Evolutionary conservation across 768 basidiomycete genomes (phyloP).

Genomic region (Sporobolomyces roseus): DNA sequence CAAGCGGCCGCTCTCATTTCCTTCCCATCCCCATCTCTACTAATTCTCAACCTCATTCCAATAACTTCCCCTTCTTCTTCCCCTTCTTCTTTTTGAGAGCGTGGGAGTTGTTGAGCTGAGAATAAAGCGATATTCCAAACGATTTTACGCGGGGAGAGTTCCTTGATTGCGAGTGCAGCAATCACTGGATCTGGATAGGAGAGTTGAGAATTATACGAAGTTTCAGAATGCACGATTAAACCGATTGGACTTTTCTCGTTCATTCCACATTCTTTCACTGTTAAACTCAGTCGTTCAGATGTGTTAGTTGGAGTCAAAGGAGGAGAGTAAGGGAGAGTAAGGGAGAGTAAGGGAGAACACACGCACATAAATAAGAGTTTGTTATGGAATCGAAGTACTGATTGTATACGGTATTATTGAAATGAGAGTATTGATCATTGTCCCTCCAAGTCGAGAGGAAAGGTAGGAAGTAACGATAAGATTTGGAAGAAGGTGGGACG

Average conservation of each 20-base stretch:
- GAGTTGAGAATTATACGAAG: slow-evolving; percentile 2
- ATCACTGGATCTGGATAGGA: slow-evolving; percentile 21
- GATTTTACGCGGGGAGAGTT: background rate
- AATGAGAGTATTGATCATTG: slow-evolving; percentile 28
- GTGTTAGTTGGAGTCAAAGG: too few species aligned
- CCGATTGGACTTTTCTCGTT: slow-evolving; percentile 16
- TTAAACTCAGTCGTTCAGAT: background rate
- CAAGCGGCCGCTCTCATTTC: slow-evolving; percentile 10
- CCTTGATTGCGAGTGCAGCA: background rate
- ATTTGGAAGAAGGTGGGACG: background rate
- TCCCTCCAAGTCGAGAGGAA: slow-evolving; percentile 16
- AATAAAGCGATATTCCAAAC: slow-evolving; percentile 24
- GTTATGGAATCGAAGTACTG: slow-evolving; percentile 19
- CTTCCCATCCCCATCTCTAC: background rate
- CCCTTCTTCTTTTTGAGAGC: background rate
- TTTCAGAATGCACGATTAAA: slow-evolving; percentile 13
- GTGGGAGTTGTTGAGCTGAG: slow-evolving; percentile 1
- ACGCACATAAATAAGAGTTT: slow-evolving; percentile 7
- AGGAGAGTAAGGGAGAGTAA: too few species aligned
- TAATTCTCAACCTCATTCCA: slow-evolving; percentile 6
- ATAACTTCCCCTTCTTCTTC: background rate
- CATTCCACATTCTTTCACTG: slow-evolving; percentile 5
- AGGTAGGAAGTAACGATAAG: slow-evolving; percentile 5
- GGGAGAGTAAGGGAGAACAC: background rate
- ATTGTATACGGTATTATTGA: slow-evolving; percentile 25